A percentile compares a stretch with the other conserved stretches of the same genome.
Evolutionary conservation across 2,329 filamentous ascomycete genomes (phyloP).

Genomic region (Pseudocercospora ulei): DNA sequence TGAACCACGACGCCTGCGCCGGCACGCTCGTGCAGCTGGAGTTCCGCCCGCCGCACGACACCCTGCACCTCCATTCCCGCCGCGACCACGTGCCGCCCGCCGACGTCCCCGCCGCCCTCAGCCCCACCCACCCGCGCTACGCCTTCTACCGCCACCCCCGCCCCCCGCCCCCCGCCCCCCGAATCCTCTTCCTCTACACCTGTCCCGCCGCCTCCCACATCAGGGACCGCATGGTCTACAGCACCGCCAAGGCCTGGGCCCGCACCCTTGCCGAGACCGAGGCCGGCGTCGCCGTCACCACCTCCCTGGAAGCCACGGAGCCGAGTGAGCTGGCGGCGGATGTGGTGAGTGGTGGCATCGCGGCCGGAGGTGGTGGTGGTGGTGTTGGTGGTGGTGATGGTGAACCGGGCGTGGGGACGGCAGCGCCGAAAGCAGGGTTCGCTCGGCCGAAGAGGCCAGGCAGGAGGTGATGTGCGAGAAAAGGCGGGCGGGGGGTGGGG

Average conservation of each 20-base stretch:
- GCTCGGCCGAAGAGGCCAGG: slow-evolving; percentile 71
- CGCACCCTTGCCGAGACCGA: slow-evolving; percentile 58
- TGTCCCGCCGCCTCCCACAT: slow-evolving; percentile 63
- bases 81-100: slow-evolving; percentile 47
- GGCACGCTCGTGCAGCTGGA: slow-evolving; percentile 25
- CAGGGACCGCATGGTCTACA: slow-evolving; percentile 79
- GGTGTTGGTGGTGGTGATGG: slow-evolving; percentile 14
- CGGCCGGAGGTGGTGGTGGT: neutral
- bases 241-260: slow-evolving; percentile 46
- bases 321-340: slow-evolving; percentile 62
- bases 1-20: slow-evolving; percentile 42
- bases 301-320: slow-evolving; percentile 57
- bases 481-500: too few species aligned
- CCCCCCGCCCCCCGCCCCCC: slow-evolving; percentile 42
- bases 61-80: slow-evolving; percentile 55
- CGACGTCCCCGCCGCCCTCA: slow-evolving; percentile 53
- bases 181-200: slow-evolving; percentile 71
- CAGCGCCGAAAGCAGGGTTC: slow-evolving; percentile 51
- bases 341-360: slow-evolving; percentile 38
- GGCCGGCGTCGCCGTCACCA: slow-evolving; percentile 56
- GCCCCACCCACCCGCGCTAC: slow-evolving; percentile 60
- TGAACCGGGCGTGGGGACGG: slow-evolving; percentile 46
- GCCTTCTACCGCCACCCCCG: slow-evolving; percentile 64
- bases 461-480: slow-evolving; percentile 45
- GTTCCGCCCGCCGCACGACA: slow-evolving; percentile 53